phyloP scores from a whole-genome alignment of 2,329 filamentous ascomycete genomes.

The Colletotrichum australisinense region DNA sequence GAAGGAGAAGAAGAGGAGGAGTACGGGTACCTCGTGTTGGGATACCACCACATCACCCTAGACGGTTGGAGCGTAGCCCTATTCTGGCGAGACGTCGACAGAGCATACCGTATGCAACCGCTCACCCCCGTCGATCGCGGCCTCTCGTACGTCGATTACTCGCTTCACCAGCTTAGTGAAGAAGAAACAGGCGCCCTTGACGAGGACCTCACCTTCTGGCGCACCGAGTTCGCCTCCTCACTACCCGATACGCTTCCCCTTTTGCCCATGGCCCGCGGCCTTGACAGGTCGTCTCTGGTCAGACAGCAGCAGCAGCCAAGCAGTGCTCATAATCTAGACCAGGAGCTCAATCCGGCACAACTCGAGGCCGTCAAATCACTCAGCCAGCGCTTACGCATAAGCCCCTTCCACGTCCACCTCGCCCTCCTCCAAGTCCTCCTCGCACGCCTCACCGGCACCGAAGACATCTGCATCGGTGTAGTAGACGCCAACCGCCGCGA shows the following conservation, averaged over 20 bases:
- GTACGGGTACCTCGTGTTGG: too few species aligned
- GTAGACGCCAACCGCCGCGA: conserved; percentile 56
- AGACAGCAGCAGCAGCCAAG: neutral
- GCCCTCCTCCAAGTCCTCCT: conserved; percentile 43
- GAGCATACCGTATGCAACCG: neutral
- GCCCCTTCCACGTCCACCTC: conserved; percentile 58
- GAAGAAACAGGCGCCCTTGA: neutral
- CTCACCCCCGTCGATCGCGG: too few species aligned
- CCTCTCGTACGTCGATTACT: neutral
- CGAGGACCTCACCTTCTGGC: neutral
- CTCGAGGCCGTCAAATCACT: neutral
- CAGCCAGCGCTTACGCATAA: conserved; percentile 4
- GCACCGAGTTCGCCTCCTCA: neutral
- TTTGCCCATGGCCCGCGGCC: neutral
- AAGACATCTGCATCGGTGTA: conserved; percentile 59
- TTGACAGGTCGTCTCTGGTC: neutral
- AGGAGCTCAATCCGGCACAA: neutral
- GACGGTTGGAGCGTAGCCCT: neutral
- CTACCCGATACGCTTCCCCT: neutral
- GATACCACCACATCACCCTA: neutral
- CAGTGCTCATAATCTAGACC: neutral
- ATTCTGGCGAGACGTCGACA: neutral
- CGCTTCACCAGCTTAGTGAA: neutral
- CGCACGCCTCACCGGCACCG: neutral
- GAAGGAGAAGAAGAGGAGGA: too few species aligned